phyloP scores from a whole-genome alignment of 129 eudicot genomes.

The Centrapalus pauciflorus region DNA sequence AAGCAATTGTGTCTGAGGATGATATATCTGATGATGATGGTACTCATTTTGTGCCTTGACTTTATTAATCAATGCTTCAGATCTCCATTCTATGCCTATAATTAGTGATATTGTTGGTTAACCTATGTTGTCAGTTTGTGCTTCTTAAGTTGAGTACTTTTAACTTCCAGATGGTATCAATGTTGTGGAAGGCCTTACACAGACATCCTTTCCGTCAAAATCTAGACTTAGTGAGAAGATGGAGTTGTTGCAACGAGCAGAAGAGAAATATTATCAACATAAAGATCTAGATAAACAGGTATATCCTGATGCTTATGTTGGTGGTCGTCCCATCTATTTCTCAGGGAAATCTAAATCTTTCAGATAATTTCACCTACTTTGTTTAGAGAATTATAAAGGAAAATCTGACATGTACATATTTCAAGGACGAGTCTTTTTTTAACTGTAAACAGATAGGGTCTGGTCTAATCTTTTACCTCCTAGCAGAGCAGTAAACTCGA shows the following conservation, averaged over 20 bases:
- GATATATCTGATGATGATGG: slow-evolving; percentile 94
- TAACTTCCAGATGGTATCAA: slow-evolving; percentile 43
- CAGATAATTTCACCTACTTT: not conserved
- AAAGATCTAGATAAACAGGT: slow-evolving; percentile 50
- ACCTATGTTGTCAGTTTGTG: not conserved
- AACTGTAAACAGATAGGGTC: not conserved
- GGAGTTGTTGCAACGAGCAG: slow-evolving; percentile 72
- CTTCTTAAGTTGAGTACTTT: slow-evolving; percentile 3
- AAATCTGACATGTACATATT: not conserved
- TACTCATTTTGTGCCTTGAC: slow-evolving; percentile 16
- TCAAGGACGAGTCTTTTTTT: not conserved
- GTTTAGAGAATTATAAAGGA: not conserved
- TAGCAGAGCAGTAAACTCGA: slow-evolving; percentile 49
- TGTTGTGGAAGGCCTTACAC: slow-evolving; percentile 35
- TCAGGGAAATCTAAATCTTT: not conserved
- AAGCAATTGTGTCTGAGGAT: slow-evolving; percentile 61
- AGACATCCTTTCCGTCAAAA: slow-evolving; percentile 37
- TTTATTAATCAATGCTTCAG: slow-evolving; percentile 1
- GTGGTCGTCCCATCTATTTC: not conserved
- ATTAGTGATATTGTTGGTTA: not conserved
- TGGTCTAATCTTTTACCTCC: slow-evolving; percentile 20
- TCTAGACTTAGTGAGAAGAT: slow-evolving; percentile 52
- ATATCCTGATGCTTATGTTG: not conserved
- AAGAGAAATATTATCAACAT: slow-evolving; percentile 65
- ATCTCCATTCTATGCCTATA: not conserved